A percentile compares a stretch with the other conserved stretches of the same genome.
phyloP scores from a whole-genome alignment of 306 rosid species.

The Trifolium pratense region DNA sequence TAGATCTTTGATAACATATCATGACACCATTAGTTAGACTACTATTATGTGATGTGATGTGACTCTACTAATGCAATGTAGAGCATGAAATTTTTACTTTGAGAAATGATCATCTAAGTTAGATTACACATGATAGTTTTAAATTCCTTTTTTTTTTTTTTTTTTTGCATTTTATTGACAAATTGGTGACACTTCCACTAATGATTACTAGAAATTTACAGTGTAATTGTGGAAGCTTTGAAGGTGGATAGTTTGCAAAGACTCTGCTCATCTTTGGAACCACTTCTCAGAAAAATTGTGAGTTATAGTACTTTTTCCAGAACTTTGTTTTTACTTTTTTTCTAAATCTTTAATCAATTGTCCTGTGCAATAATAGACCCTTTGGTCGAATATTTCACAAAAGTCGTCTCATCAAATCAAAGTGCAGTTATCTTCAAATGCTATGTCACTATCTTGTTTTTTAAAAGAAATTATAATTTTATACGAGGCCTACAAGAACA shows the following conservation, averaged over 20 bases:
- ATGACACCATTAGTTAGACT: no score
- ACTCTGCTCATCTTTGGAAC: conserved; percentile 81
- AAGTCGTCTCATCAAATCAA: background rate
- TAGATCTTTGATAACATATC: no score
- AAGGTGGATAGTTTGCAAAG: conserved; percentile 92
- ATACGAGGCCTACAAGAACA: background rate
- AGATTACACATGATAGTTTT: conserved; percentile 27
- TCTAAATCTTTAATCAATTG: background rate
- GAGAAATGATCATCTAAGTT: background rate
- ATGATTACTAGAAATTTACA: conserved; percentile 47
- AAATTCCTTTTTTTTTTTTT: background rate
- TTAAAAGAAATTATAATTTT: no score
- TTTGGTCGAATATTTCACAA: conserved; percentile 4
- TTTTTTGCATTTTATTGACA: conserved; percentile 33
- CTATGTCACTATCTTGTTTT: no score
- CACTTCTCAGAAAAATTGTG: conserved; percentile 86
- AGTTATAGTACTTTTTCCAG: conserved; percentile 43
- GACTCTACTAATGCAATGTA: no score
- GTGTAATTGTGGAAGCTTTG: conserved; percentile 89
- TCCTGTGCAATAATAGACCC: background rate
- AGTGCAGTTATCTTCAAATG: no score
- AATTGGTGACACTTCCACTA: conserved; percentile 32
- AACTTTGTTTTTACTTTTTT: no score
- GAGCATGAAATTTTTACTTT: background rate
- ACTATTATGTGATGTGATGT: no score